Base-by-base conservation (phyloP, 495 filamentous ascomycete genomes). In the Daldinia loculata region DNA sequence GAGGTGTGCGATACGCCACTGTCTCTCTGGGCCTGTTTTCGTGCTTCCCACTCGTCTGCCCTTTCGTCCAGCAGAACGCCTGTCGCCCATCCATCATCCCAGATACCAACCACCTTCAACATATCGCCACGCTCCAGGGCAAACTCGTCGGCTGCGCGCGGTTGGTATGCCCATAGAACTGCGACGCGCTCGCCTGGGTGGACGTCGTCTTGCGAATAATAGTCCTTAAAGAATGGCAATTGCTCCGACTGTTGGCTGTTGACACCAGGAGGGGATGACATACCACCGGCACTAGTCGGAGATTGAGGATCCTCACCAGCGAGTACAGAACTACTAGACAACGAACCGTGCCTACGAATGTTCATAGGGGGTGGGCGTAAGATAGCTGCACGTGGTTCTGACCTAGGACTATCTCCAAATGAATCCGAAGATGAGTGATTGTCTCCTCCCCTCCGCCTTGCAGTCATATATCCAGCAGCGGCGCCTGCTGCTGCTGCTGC, bases 71-170 rank as follows among this genome's bases (percentile, higher is more conserved):
- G 78, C 74, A 94, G 83, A 57, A 97, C 86, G 70, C 96, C 96
- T 9, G 96, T 99, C 32, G 96, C 96, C 96, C 96, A 99, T 43
- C 96, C 96, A 81, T 99, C 96, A 77, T 99, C 96, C 96, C 96
- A 99, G 69, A 99, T 98, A 41, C 96, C 96, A 56, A 99, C 92
- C 32, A 99, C 91, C 80, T 97, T 97, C 65, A 99, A 84, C 95
- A 99, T 98, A 80, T 99, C 96, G 51, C 96, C 96, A 58, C 96
- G 89, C 67, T 98, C 95, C 29, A 99, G 84, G 65, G 91, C 88
- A 74, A 97, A 98, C 76, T 99, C 96, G 74, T 99, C 96, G 29
- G 88, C 88, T 3, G 96, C 96, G 43, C 96, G 89, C 27, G 96
- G 94, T 75, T 95, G 90, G 76, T 99, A 99, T 6, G 96, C 95